phyloP scores from a whole-genome alignment of 345 rosid genomes.

The Acer saccharum region DNA sequence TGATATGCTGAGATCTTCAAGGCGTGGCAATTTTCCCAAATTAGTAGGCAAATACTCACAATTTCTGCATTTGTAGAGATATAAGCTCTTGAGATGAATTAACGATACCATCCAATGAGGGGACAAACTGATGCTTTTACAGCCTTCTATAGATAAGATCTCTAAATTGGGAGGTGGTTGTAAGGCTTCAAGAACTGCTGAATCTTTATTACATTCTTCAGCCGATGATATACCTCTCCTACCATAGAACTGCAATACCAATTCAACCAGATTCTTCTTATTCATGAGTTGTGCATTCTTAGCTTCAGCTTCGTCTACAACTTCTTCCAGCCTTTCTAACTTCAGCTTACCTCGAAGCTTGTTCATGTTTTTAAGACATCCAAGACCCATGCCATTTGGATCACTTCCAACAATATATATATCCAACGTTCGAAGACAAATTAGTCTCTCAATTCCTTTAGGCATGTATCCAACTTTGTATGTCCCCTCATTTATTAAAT shows the following conservation, averaged over 20 bases:
- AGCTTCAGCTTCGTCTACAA: neutral
- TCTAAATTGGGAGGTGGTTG: neutral
- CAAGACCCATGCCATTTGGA: neutral
- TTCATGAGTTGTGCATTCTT: neutral
- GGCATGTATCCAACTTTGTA: neutral
- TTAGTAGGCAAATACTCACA: too few species aligned
- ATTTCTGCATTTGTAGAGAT: too few species aligned
- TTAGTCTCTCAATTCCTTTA: neutral
- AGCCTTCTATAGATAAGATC: rapidly evolving
- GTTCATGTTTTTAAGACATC: neutral
- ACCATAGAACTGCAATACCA: too few species aligned
- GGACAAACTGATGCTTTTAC: neutral
- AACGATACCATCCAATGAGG: neutral
- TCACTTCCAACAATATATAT: neutral
- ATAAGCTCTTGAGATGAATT: too few species aligned
- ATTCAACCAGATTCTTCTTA: neutral
- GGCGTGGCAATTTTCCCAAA: too few species aligned
- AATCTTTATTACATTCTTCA: neutral
- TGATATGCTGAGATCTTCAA: too few species aligned
- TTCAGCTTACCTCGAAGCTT: neutral
- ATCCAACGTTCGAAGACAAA: neutral
- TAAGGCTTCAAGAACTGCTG: neutral
- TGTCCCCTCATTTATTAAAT: neutral
- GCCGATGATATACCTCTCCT: neutral
- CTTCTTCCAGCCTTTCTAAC: neutral